Percentiles rank a stretch among this genome's conserved stretches.
These are phyloP conservation scores for Ceratocystis albifundus DNA, from an alignment of 2,329 filamentous ascomycete genomes.

Conservation along the genomic window DNA sequence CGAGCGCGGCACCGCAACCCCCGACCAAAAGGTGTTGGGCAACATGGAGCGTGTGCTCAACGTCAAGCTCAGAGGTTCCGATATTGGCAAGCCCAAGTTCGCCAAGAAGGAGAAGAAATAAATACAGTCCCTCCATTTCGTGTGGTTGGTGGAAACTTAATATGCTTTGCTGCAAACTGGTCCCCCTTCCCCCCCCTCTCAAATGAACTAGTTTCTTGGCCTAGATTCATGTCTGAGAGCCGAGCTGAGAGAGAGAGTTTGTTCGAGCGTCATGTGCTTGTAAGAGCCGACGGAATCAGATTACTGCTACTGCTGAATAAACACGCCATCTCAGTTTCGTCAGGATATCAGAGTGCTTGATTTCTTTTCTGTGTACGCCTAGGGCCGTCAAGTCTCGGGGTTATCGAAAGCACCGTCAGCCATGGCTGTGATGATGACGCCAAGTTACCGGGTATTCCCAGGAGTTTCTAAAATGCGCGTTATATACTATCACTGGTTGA, in stretches of 20 bases:
- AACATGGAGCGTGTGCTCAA: constrained; percentile 77
- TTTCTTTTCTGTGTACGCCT: neutral
- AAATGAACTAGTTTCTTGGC: neutral
- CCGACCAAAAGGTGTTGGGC: constrained; percentile 71
- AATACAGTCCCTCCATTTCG: neutral
- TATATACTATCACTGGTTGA: neutral
- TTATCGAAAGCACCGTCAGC: neutral
- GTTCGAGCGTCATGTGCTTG: neutral
- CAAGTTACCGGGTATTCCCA: neutral
- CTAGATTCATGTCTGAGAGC: neutral
- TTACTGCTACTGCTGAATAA: neutral
- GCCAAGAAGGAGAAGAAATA: constrained; percentile 45
- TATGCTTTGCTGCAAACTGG: neutral
- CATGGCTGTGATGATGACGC: neutral
- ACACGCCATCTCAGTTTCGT: neutral
- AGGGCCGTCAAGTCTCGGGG: neutral
- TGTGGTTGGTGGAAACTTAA: neutral
- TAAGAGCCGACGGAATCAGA: neutral
- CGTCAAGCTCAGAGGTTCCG: constrained; percentile 71
- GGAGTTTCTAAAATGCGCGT: neutral
- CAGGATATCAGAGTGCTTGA: neutral
- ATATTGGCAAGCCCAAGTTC: constrained; percentile 77
- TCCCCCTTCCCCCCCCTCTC: no score
- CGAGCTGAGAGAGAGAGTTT: neutral
- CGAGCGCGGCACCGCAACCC: constrained; percentile 65